phyloP scores from a whole-genome alignment of 768 basidiomycete genomes.

The Dentipellis sp. region DNA sequence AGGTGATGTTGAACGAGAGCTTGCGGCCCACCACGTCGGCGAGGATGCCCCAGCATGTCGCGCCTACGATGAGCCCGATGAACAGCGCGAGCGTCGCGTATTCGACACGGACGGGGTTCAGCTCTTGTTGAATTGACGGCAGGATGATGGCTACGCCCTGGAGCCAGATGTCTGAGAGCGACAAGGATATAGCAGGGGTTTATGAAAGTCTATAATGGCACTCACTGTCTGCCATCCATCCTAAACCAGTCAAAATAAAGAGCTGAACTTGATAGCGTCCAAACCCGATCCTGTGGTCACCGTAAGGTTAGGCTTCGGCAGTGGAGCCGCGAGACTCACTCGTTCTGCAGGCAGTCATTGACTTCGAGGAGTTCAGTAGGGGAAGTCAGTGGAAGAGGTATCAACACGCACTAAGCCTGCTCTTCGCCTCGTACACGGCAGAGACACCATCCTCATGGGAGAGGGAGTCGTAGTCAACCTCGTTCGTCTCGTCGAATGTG shows the following conservation, averaged over 20 bases:
- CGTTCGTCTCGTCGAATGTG: no score
- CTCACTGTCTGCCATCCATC: slow-evolving; percentile 43
- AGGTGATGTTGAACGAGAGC: slow-evolving; percentile 34
- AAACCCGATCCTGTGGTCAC: slow-evolving; percentile 32
- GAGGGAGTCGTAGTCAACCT: neutral
- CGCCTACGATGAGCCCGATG: slow-evolving; percentile 40
- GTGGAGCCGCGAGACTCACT: neutral
- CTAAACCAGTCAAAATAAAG: slow-evolving; percentile 36
- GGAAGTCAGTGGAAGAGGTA: neutral
- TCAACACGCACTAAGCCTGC: neutral
- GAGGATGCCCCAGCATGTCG: slow-evolving; percentile 38
- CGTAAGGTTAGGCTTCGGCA: no score
- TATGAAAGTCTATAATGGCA: slow-evolving; percentile 2
- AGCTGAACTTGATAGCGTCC: slow-evolving; percentile 41
- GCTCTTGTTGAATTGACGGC: slow-evolving; percentile 32
- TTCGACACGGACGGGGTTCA: slow-evolving; percentile 33
- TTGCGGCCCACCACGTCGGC: slow-evolving; percentile 40
- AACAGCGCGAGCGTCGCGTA: slow-evolving; percentile 39
- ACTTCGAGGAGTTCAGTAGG: neutral
- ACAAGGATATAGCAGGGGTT: neutral
- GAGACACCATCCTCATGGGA: neutral
- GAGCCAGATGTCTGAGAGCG: slow-evolving; percentile 30
- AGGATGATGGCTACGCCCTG: slow-evolving; percentile 39
- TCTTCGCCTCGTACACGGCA: neutral
- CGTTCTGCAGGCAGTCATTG: neutral